phyloP scores from a whole-genome alignment of 2,329 filamentous ascomycete genomes.

The Pseudogymnoascus sp. region DNA sequence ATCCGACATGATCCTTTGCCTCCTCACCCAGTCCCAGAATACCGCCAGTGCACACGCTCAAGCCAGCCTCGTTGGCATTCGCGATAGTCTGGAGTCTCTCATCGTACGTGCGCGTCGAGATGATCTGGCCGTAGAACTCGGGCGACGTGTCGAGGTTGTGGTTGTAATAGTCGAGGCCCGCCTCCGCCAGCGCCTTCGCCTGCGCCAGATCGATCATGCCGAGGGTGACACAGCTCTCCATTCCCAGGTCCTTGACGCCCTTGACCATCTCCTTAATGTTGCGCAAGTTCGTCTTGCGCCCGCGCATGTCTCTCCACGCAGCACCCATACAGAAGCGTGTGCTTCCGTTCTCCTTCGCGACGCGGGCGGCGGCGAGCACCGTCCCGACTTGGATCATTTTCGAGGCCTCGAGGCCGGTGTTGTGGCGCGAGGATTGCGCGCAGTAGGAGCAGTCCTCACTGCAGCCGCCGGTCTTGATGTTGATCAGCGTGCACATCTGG shows the following conservation, averaged over 20 bases:
- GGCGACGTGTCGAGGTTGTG: slow-evolving; percentile 89
- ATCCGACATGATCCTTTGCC: slow-evolving; percentile 69
- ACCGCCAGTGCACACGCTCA: slow-evolving; percentile 85
- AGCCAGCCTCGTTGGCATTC: slow-evolving; percentile 76
- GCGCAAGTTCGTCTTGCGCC: slow-evolving; percentile 73
- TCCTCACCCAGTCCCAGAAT: slow-evolving; percentile 82
- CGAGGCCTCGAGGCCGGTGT: slow-evolving; percentile 69
- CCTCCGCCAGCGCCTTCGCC: slow-evolving; percentile 74
- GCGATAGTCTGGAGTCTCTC: slow-evolving; percentile 74
- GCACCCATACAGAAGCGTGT: slow-evolving; percentile 95
- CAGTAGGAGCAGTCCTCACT: slow-evolving; percentile 92
- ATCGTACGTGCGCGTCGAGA: slow-evolving; percentile 80
- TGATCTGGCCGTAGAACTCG: slow-evolving; percentile 93
- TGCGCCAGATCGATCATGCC: slow-evolving; percentile 84
- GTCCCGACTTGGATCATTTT: slow-evolving; percentile 74
- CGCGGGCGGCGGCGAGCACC: slow-evolving; percentile 70
- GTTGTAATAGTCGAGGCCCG: slow-evolving; percentile 90
- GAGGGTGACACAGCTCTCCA: slow-evolving; percentile 90
- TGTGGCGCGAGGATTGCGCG: slow-evolving; percentile 77
- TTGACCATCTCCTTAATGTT: slow-evolving; percentile 83
- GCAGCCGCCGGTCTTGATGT: slow-evolving; percentile 92
- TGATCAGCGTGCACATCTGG: slow-evolving; percentile 92
- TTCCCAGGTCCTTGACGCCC: slow-evolving; percentile 72
- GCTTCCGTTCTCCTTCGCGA: slow-evolving; percentile 75
- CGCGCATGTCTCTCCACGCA: slow-evolving; percentile 90